A percentile compares a stretch with the other conserved stretches of the same genome.
Evolutionary conservation across 495 filamentous ascomycete species (phyloP).

Genomic region (Penicillium paxilli): DNA sequence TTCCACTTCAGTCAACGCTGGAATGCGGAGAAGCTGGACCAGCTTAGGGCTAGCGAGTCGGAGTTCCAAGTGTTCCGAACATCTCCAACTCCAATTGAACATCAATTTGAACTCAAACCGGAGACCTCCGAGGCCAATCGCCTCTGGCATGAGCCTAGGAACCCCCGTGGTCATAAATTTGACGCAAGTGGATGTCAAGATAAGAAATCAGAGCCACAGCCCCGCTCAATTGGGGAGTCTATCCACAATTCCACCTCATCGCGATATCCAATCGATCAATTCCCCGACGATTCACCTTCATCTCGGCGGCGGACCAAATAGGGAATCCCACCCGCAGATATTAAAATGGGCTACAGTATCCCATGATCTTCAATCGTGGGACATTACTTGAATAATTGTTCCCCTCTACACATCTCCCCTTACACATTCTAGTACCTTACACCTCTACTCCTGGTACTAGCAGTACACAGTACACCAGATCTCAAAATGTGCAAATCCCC

Average conservation of each 20-base stretch:
- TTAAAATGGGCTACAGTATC: no score
- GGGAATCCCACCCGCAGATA: neutral
- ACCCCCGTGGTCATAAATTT: no score
- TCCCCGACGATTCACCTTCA: neutral
- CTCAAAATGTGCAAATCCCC: conserved; percentile 36
- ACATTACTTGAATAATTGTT: no score
- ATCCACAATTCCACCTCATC: conserved; percentile 1
- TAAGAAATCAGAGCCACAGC: conserved; percentile 13
- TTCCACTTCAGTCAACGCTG: conserved; percentile 1
- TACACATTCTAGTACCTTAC: neutral
- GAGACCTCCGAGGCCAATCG: conserved; percentile 27
- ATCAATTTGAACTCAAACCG: neutral
- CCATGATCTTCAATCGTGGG: neutral
- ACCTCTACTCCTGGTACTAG: no score
- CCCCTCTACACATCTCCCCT: neutral
- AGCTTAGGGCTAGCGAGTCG: no score
- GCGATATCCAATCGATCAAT: neutral
- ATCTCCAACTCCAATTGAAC: neutral
- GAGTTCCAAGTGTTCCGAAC: no score
- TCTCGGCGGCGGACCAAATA: conserved; percentile 6
- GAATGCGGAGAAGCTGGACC: no score
- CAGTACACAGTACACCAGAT: neutral
- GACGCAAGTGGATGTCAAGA: conserved; percentile 1
- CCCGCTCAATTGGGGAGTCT: conserved; percentile 11
- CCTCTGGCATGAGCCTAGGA: no score